Evolutionary conservation across 176 grass and related monocot species (phyloP).

Genomic region (Otatea glauca): DNA sequence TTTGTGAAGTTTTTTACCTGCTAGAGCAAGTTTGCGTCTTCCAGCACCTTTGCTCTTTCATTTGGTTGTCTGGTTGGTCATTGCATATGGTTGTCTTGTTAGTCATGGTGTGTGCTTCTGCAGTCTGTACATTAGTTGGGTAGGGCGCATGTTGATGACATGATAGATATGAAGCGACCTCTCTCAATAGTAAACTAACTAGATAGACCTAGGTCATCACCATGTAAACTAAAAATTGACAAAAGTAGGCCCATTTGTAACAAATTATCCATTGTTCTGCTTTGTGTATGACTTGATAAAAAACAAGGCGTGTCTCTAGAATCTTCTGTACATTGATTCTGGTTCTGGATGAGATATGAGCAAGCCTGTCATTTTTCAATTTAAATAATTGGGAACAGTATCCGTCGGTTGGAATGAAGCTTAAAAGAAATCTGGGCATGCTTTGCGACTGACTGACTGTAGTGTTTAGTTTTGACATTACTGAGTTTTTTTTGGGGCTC

Average conservation of each 20-base stretch:
- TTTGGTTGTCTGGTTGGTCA: conserved; percentile 14
- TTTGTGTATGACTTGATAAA: not conserved
- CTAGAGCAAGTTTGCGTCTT: conserved; percentile 9
- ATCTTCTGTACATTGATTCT: conserved; percentile 18
- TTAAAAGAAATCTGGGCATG: not conserved
- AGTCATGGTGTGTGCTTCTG: not conserved
- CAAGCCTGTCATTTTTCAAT: not conserved
- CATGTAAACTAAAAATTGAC: not conserved
- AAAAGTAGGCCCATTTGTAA: not conserved
- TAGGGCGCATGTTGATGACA: conserved; percentile 1
- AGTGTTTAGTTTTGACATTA: conserved; percentile 8
- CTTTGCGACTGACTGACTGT: conserved; percentile 3
- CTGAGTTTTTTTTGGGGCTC: not conserved
- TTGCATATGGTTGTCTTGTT: not conserved
- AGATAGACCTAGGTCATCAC: not conserved
- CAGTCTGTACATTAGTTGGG: conserved; percentile 27
- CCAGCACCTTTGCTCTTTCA: not conserved
- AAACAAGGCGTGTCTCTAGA: not conserved
- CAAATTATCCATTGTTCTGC: not conserved
- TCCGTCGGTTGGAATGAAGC: too few species aligned
- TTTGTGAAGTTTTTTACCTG: not conserved
- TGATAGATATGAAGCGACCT: not conserved
- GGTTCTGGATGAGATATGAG: not conserved
- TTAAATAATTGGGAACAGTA: not conserved
- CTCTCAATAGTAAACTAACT: not conserved